Conservation (phyloP, 768 basidiomycete species). For the Serendipita sp. region DNA sequence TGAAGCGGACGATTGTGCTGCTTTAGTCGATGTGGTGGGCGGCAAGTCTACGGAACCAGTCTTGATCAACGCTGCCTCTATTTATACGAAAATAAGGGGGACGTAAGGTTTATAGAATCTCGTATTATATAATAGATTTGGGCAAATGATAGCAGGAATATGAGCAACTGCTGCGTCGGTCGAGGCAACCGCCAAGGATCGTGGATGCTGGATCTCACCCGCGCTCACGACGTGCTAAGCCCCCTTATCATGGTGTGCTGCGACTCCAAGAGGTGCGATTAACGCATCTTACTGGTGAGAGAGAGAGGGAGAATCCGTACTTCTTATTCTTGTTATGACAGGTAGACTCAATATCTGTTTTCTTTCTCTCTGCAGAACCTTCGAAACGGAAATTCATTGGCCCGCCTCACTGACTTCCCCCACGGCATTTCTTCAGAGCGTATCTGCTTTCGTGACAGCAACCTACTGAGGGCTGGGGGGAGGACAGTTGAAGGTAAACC, state of each 20-base stretch:
- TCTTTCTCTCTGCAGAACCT: background rate
- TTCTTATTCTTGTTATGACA: background rate
- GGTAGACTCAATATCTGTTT: no score
- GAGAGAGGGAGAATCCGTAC: background rate
- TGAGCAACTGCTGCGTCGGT: no score
- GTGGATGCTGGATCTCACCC: background rate
- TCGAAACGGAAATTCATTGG: background rate
- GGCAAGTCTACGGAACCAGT: background rate
- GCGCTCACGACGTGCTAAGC: background rate
- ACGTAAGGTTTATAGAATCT: no score
- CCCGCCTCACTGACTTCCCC: background rate
- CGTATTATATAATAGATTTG: background rate
- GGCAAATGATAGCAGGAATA: background rate
- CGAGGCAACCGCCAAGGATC: no score
- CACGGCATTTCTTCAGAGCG: no score
- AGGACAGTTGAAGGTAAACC: no score
- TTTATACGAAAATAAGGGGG: background rate
- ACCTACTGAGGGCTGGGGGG: no score
- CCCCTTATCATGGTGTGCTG: background rate
- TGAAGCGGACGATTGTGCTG: background rate
- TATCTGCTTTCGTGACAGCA: no score
- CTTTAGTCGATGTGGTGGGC: background rate
- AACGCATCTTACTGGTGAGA: conserved; percentile 60
- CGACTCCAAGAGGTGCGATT: background rate
- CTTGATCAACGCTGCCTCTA: background rate